These are phyloP conservation scores for Russula sp. DNA, from an alignment of 768 basidiomycete species.

Conservation along the genomic window DNA sequence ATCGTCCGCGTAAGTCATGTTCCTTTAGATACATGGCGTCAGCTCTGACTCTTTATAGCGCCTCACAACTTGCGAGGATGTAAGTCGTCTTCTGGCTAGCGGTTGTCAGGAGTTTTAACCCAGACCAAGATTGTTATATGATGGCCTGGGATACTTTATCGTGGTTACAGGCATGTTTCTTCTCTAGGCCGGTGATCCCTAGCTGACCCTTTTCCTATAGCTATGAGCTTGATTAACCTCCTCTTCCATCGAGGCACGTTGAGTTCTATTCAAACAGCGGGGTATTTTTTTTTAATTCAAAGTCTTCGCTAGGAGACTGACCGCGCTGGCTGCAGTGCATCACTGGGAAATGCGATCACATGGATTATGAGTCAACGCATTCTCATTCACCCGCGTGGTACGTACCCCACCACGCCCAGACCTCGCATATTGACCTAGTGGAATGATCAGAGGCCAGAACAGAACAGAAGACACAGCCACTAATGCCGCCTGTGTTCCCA, in stretches of 20 bases:
- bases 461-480: neutral
- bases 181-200: neutral
- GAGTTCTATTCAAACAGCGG: slow-evolving; percentile 24
- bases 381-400: slow-evolving; percentile 28
- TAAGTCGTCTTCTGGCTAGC: slow-evolving; percentile 16
- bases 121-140: slow-evolving; percentile 51
- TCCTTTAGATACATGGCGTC: neutral
- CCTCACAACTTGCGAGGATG: slow-evolving; percentile 27
- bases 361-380: neutral
- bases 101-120: neutral
- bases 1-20: slow-evolving; percentile 28
- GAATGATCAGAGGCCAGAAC: neutral
- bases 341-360: slow-evolving; percentile 26
- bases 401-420: neutral
- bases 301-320: neutral
- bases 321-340: slow-evolving; percentile 23
- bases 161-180: slow-evolving; percentile 38
- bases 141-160: slow-evolving; percentile 59
- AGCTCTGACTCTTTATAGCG: slow-evolving; percentile 13
- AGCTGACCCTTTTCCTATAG: slow-evolving; percentile 11
- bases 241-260: slow-evolving; percentile 26
- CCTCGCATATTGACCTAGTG: neutral
- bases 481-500: too few species aligned
- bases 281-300: neutral
- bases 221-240: slow-evolving; percentile 27